Base-by-base conservation (phyloP, 1,284 basidiomycete genomes). In the Malassezia caprae region DNA sequence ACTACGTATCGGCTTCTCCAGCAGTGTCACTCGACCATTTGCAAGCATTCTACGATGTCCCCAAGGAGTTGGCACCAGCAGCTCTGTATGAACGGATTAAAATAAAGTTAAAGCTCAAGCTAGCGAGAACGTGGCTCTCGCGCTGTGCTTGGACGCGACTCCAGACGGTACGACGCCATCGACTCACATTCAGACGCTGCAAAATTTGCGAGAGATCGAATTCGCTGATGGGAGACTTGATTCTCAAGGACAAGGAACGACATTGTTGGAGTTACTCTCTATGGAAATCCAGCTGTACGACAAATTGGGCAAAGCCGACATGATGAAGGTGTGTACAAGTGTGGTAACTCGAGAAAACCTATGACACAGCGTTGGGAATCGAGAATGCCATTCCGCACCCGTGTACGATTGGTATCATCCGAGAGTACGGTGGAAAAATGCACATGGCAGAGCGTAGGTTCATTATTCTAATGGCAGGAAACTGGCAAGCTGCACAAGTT, bases 251-350 rank as follows among this genome's bases (percentile, higher is more conserved):
- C 84, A 86, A 45, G 90, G 89, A 8, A 93, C 90, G 1, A 87
- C 90, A 66, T 79, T 98, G 15, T 82, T 98, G n/a, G 94, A 99
- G 77, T 88, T 98, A 44, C 96, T 96, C 70, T 91, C 94, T 0
- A 83, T 96, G 44, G 93, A 99, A 76, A 98, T 99, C 53, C 93
- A 96, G 73, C 98, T 99, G 94, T 90, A 96, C 77, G 91, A 90
- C 65, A 90, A 96, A 76, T 87, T 85, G 63, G 84, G 86, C 68
- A 94, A 98, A 74, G 86, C 84, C 77, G 90, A 91, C 78, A 96
- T 94, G 76, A 80, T 96, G 48, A 94, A 96, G 56, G 57, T 56
- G 21, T 15, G 53, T 31, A 3, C 13, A 6, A 15, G 24, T 35
- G 10, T 15, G 13, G 19, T 39, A 23, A 19, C 23, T 12, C 2